A percentile compares a stretch with the other conserved stretches of the same genome.
Evolutionary conservation across 2,329 filamentous ascomycete species (phyloP).

Genomic region (Colletotrichum orchidophilum): DNA sequence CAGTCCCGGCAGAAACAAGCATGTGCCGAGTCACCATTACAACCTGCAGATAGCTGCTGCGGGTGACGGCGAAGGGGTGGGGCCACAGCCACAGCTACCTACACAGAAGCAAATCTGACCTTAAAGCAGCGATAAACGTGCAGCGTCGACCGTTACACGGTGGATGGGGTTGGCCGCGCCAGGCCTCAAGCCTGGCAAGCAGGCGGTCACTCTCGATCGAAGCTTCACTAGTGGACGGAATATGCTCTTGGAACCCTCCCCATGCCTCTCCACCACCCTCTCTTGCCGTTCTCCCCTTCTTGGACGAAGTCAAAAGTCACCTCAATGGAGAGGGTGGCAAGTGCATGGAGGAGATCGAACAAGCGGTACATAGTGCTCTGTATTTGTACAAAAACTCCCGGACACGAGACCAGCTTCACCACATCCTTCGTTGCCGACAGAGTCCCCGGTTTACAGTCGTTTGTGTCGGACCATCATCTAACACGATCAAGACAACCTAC

Average conservation of each 20-base stretch:
- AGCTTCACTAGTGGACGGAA: neutral
- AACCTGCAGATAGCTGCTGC: slow-evolving; percentile 27
- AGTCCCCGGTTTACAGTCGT: neutral
- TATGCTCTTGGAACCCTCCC: neutral
- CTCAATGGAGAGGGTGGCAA: neutral
- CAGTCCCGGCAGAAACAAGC: slow-evolving; percentile 33
- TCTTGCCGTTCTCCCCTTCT: neutral
- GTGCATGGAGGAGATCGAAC: neutral
- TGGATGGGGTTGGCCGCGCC: slow-evolving; percentile 9
- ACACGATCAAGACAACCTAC: neutral
- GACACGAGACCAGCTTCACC: neutral
- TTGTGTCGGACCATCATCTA: neutral
- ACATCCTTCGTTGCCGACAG: neutral
- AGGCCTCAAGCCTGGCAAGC: slow-evolving; percentile 2
- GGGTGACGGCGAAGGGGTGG: slow-evolving; percentile 1
- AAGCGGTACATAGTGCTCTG: neutral
- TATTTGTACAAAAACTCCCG: neutral
- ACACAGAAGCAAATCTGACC: neutral
- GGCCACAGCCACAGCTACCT: slow-evolving; percentile 6
- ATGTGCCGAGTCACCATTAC: slow-evolving; percentile 34
- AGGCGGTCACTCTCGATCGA: slow-evolving; percentile 12
- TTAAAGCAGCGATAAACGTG: slow-evolving; percentile 28
- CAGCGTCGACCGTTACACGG: slow-evolving; percentile 16
- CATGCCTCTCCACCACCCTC: neutral
- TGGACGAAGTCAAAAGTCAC: slow-evolving; percentile 9